phyloP scores from a whole-genome alignment of 2,329 filamentous ascomycete species.

The Cytospora chrysosperma region DNA sequence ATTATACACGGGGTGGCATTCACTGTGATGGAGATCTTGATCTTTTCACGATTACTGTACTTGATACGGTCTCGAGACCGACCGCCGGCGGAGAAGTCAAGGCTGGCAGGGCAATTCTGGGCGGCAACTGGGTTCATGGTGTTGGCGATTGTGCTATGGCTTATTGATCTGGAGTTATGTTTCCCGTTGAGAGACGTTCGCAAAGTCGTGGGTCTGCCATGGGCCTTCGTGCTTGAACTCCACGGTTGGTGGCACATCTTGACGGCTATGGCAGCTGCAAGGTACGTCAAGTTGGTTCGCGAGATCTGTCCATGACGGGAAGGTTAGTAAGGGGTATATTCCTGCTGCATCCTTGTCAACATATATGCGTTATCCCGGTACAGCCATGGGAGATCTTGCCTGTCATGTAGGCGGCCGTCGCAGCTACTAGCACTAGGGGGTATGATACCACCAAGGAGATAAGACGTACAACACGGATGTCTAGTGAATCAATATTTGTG shows the following conservation, averaged over 20 bases:
- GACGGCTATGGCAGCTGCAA: constrained; percentile 53
- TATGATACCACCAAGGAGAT: too few relatives aligned
- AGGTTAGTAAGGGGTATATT: too few relatives aligned
- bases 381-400: too few relatives aligned
- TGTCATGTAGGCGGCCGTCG: too few relatives aligned
- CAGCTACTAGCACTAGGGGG: too few relatives aligned
- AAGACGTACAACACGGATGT: too few relatives aligned
- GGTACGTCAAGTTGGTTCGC: constrained; percentile 38
- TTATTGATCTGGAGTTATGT: constrained; percentile 56
- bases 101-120: constrained; percentile 29
- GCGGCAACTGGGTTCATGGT: constrained; percentile 37
- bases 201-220: constrained; percentile 49
- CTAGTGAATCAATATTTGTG: too few relatives aligned
- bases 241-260: constrained; percentile 66
- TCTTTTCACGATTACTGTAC: constrained; percentile 36
- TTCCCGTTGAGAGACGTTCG: constrained; percentile 45
- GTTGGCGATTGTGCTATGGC: constrained; percentile 54
- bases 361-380: too few relatives aligned
- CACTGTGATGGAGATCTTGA: constrained; percentile 32
- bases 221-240: constrained; percentile 55
- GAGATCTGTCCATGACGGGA: constrained; percentile 28
- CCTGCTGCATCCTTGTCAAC: too few relatives aligned
- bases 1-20: constrained; percentile 44
- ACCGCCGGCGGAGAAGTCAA: constrained; percentile 31
- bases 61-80: constrained; percentile 35